Evolutionary conservation across 1,284 basidiomycete genomes (phyloP).

Genomic region (Leccinum subatratum): DNA sequence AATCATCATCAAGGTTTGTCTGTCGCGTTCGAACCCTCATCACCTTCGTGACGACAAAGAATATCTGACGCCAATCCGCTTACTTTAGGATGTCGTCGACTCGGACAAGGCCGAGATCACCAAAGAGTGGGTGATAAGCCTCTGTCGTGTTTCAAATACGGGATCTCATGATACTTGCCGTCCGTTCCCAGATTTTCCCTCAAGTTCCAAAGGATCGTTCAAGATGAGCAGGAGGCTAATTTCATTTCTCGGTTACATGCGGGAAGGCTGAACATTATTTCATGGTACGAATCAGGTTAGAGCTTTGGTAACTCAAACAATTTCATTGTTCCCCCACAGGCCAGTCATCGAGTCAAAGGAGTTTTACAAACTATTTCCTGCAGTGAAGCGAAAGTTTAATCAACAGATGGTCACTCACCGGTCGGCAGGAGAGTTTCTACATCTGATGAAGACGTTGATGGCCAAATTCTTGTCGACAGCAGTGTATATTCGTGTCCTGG

Average conservation of each 20-base stretch:
- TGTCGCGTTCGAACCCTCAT: accelerated
- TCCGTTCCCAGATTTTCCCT: slow-evolving; percentile 40
- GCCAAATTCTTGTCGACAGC: slow-evolving; percentile 46
- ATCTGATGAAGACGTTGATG: slow-evolving; percentile 60
- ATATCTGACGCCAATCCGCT: neutral
- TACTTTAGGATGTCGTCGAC: slow-evolving; percentile 52
- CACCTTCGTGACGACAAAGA: accelerated
- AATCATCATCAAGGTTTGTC: slow-evolving; percentile 56
- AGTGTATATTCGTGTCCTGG: slow-evolving; percentile 39
- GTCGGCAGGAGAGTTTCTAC: slow-evolving; percentile 51
- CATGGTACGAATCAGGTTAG: slow-evolving; percentile 32
- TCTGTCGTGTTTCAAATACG: neutral
- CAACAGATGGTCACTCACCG: slow-evolving; percentile 46
- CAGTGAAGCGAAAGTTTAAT: slow-evolving; percentile 44
- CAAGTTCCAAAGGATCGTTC: slow-evolving; percentile 55
- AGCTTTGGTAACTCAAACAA: neutral
- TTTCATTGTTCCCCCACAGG: slow-evolving; percentile 30
- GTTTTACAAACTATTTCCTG: slow-evolving; percentile 51
- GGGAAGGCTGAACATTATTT: slow-evolving; percentile 53
- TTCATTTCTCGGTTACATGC: slow-evolving; percentile 56
- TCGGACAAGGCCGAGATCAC: slow-evolving; percentile 54
- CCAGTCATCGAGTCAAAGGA: slow-evolving; percentile 58
- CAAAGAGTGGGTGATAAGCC: slow-evolving; percentile 41
- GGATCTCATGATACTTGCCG: neutral
- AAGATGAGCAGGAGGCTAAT: slow-evolving; percentile 56